Conservation (phyloP, 1,284 basidiomycete genomes). For the Puccinia coronata region DNA sequence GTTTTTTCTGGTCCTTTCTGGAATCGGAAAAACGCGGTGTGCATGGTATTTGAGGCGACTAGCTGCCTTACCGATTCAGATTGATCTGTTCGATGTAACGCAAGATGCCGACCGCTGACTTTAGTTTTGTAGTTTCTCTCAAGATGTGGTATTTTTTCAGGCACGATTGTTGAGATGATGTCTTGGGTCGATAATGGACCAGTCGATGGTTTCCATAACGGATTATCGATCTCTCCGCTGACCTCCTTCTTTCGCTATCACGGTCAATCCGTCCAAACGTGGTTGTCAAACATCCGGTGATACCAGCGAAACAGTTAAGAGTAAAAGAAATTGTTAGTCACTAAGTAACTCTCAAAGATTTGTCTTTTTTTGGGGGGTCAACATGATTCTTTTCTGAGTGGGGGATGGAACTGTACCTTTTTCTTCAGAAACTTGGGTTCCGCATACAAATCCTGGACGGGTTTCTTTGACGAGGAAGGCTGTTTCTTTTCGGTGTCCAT, state of each 20-base stretch:
- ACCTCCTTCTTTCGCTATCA: conserved; percentile 32
- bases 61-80: neutral
- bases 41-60: neutral
- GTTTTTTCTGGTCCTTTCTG: neutral
- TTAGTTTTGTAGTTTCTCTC: conserved; percentile 24
- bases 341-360: neutral
- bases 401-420: conserved; percentile 5
- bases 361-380: neutral
- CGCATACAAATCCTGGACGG: conserved; percentile 12
- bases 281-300: neutral
- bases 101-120: conserved; percentile 35
- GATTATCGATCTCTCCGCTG: conserved; percentile 16
- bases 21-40: neutral
- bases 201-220: conserved; percentile 16
- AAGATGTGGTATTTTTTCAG: neutral
- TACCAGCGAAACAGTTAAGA: neutral
- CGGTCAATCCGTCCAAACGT: neutral
- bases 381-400: too few species aligned
- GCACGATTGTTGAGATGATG: conserved; percentile 36
- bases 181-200: conserved; percentile 20
- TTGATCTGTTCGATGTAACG: conserved; percentile 18
- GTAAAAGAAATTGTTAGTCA: neutral
- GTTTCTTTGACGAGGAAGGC: neutral
- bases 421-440: conserved; percentile 42
- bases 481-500: neutral